Conservation (phyloP, 2,329 filamentous ascomycete genomes). For the Ophiostoma ips region DNA sequence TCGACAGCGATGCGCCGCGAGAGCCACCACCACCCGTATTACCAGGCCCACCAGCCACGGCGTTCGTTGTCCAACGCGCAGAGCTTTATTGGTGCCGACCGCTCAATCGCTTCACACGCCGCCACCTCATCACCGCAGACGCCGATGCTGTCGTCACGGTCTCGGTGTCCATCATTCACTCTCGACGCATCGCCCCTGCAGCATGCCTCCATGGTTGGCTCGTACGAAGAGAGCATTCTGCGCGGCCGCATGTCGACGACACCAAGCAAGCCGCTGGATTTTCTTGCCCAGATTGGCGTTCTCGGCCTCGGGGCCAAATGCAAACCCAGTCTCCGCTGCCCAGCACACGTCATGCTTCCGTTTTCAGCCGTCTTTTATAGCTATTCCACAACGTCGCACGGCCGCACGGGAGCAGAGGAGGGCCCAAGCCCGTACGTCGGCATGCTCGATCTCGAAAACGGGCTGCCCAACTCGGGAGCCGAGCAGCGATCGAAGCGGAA, state of each 20-base stretch:
- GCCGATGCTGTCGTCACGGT: conserved; percentile 34
- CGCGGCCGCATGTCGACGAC: conserved; percentile 93
- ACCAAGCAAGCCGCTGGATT: conserved; percentile 82
- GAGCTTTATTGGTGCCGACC: not conserved
- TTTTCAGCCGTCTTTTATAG: conserved; percentile 96
- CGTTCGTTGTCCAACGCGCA: conserved; percentile 49
- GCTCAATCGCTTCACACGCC: conserved; percentile 47
- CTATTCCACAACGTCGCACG: conserved; percentile 56
- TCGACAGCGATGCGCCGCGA: conserved; percentile 38
- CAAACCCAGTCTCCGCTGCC: conserved; percentile 71
- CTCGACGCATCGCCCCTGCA: conserved; percentile 66
- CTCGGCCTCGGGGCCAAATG: conserved; percentile 70
- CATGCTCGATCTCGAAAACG: conserved; percentile 78
- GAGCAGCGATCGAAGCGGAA: conserved; percentile 35
- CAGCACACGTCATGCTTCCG: conserved; percentile 75
- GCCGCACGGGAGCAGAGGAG: conserved; percentile 54
- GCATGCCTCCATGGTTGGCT: conserved; percentile 91
- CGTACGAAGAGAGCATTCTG: conserved; percentile 93
- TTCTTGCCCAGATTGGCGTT: conserved; percentile 89
- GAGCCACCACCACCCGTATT: conserved; percentile 44
- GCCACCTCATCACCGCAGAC: conserved; percentile 25
- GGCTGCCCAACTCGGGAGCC: conserved; percentile 41
- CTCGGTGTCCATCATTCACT: conserved; percentile 55
- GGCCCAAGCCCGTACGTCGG: conserved; percentile 94
- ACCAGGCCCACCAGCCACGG: conserved; percentile 66